These are phyloP conservation scores for Kazachstania psychrophila DNA, from an alignment of 805 yeast species.

Conservation along the genomic window DNA sequence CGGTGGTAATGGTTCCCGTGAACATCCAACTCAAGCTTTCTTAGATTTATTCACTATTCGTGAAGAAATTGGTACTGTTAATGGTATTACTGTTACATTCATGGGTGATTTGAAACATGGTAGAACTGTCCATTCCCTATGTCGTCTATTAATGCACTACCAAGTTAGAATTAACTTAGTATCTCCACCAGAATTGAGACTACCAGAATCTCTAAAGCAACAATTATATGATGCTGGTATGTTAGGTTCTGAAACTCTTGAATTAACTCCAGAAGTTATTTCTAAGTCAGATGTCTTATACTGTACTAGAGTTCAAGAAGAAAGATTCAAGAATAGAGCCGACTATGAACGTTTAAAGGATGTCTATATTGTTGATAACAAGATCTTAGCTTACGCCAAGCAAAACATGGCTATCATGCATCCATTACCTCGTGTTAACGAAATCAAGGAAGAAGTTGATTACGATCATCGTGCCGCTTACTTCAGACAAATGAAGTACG, in stretches of 20 bases:
- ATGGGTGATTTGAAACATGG: constrained; percentile 99
- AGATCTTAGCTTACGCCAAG: constrained; percentile 82
- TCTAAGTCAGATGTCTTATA: constrained; percentile 89
- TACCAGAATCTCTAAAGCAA: constrained; percentile 67
- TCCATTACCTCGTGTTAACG: constrained; percentile 95
- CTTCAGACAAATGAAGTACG: constrained; percentile 99
- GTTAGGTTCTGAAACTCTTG: constrained; percentile 64
- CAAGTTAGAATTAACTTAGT: constrained; percentile 89
- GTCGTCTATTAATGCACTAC: constrained; percentile 81
- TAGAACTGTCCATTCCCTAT: constrained; percentile 95
- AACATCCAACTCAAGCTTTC: constrained; percentile 98
- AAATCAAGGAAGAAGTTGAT: constrained; percentile 96
- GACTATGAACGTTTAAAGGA: constrained; percentile 87
- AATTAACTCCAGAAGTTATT: constrained; percentile 74
- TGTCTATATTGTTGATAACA: constrained; percentile 85
- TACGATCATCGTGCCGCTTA: constrained; percentile 99
- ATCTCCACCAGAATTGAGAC: constrained; percentile 75
- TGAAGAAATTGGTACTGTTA: constrained; percentile 97
- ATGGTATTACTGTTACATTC: constrained; percentile 94
- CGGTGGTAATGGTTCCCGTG: constrained; percentile 96
- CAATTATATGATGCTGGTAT: constrained; percentile 59
- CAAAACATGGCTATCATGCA: constrained; percentile 99
- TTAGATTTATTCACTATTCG: constrained; percentile 95
- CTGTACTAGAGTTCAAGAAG: constrained; percentile 97
- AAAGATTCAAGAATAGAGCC: constrained; percentile 68